Percentiles rank a stretch among this genome's conserved stretches.
Evolutionary conservation across 1,139 yeast species (phyloP).

Genomic region (Scheffersomyces segobiensis): DNA sequence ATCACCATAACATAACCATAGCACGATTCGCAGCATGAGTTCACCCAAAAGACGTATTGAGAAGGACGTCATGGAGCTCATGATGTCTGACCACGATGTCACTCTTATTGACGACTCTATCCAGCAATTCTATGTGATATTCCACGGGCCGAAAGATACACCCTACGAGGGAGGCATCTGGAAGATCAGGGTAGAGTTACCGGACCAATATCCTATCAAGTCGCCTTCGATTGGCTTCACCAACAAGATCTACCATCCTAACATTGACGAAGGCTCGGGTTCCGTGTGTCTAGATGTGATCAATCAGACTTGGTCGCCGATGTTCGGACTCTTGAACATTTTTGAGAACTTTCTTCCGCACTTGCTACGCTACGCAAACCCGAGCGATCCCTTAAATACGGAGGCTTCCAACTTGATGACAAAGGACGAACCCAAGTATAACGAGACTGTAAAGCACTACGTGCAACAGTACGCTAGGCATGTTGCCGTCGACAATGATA

Average conservation of each 20-base stretch:
- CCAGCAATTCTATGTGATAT: conserved; percentile 87
- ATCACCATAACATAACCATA: neutral
- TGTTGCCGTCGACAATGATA: conserved; percentile 36
- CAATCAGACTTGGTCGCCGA: conserved; percentile 98
- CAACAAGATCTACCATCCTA: conserved; percentile 92
- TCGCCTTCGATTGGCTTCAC: conserved; percentile 95
- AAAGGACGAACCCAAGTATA: conserved; percentile 68
- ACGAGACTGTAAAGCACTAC: conserved; percentile 68
- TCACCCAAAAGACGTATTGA: conserved; percentile 88
- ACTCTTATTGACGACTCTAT: conserved; percentile 81
- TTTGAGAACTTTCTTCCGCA: conserved; percentile 95
- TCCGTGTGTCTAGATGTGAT: conserved; percentile 95
- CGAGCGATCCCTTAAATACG: conserved; percentile 90
- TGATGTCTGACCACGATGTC: conserved; percentile 95
- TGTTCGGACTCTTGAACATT: conserved; percentile 89
- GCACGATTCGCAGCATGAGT: conserved; percentile 36
- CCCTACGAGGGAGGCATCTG: conserved; percentile 91
- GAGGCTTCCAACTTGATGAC: conserved; percentile 85
- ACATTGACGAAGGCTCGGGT: conserved; percentile 87
- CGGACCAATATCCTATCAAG: conserved; percentile 93
- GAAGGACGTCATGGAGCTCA: conserved; percentile 94
- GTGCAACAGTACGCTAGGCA: conserved; percentile 70
- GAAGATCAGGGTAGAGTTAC: conserved; percentile 91
- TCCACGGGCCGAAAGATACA: conserved; percentile 84
- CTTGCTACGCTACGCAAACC: conserved; percentile 86